Evolutionary conservation across 768 basidiomycete genomes (phyloP), one percentile per base, ranked within the genome.

Genomic region (Pisolithus tinctorius): DNA sequence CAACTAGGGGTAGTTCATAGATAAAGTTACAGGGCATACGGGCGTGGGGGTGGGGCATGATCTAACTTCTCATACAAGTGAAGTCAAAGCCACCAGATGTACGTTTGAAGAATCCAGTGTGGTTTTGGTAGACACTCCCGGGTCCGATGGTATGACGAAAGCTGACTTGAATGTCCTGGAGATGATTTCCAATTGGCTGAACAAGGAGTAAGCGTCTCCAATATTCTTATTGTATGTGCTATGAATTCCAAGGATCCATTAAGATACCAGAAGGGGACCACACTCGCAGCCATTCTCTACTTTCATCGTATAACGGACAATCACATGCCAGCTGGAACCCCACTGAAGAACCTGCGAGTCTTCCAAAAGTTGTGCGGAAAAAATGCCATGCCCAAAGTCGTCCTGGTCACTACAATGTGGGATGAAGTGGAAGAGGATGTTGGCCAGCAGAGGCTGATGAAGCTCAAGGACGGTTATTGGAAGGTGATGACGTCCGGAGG

Each of bases 251-350:
- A 20, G 20, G 14, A 45, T 9, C 9, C 9, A 25, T 31, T 31
- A 3, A 62, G 56, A 20, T 55, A 56, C 25, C 26, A 26, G 16
- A 39, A 41, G 9, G 4, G 48, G 4, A 55, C 54, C 8, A 40
- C 50, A n/a, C 61, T 74, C 1, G 55, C 66, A 10, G 71, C 64
- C 2, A 63, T 74, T 23, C 14, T 74, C 17, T 74, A 73, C 48
- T 51, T 74, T 13, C 74, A 74, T 51, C 64, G 69, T 10, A 74
- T 74, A 39, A 61, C 69, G 7, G 71, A 73, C 41, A 67, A 67
- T 45, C 63, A 70, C 0, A 65, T 74, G 63, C 20, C 20, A 20
- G 59, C 60, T 0, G 71, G 66, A 23, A 56, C 65, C 1, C 59
- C 69, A 0, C 46, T 63, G 23, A 68, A 57, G 37, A 69, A 72